Conservation (phyloP, 345 rosid genomes). For the Lepidium sativum region DNA sequence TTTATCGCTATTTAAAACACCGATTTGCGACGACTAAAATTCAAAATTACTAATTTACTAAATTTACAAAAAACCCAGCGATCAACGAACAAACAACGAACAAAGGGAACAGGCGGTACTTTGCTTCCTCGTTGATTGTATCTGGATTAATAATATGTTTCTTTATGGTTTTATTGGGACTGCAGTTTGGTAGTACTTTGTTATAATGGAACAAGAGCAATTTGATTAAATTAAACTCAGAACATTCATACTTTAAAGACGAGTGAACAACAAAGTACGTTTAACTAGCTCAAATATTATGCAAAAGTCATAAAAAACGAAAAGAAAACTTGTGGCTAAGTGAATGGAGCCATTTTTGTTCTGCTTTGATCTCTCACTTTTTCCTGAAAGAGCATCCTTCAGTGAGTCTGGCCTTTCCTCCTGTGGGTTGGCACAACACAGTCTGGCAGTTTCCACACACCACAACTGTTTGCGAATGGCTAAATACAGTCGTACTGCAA, state of each 20-base stretch:
- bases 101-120: too few species aligned
- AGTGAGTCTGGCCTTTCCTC: conserved; percentile 41
- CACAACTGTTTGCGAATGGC: conserved; percentile 57
- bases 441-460: conserved; percentile 52
- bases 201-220: background rate
- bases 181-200: conserved; percentile 40
- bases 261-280: background rate
- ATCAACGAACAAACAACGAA: too few species aligned
- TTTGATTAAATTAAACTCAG: background rate
- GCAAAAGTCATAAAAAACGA: background rate
- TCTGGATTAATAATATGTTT: background rate
- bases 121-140: background rate
- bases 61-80: too few species aligned
- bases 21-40: too few species aligned
- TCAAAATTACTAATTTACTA: too few species aligned
- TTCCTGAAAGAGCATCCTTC: conserved; percentile 53
- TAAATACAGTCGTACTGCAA: conserved; percentile 47
- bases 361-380: conserved; percentile 25
- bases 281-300: background rate
- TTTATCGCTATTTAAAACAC: too few species aligned
- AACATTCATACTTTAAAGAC: background rate
- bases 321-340: background rate
- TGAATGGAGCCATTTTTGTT: background rate
- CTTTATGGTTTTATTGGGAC: background rate
- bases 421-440: conserved; percentile 51